Base-by-base conservation (phyloP, 2,329 filamentous ascomycete species). In the Talaromyces rugulosus region DNA sequence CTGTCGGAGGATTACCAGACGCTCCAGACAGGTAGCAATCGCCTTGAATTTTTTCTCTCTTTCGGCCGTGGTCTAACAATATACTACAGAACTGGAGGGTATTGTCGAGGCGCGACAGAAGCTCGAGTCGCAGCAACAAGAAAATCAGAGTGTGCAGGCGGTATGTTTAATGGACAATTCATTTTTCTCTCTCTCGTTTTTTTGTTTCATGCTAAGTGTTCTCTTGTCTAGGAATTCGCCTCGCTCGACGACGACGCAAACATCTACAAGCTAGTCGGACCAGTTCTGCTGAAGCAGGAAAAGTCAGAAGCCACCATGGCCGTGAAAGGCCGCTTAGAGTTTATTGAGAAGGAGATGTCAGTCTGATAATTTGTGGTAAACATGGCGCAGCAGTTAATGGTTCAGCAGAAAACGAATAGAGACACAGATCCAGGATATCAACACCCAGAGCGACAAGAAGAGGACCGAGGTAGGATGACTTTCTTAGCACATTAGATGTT, bases 201-300 rank as follows among this genome's bases (percentile, higher is more conserved):
- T 30, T 12, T 14, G 27, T 42, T 33, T 4, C 18, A 34, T 50
- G 14, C 28, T 53, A 12, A 44, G 23, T 40, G 16, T 23, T 6
- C n/a, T 6, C n/a, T 18, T 5, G 44, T n/a, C 16, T 42, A 95
- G 88, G 94, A 98, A 77, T 98, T 98, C 75, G 83, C 86, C 47
- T 83, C 84, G 59, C 82, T 98, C 63, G 85, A 88, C 69, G 89
- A 93, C 42, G 89, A 89, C 68, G 90, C 96, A 71, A 91, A 87
- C 66, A 96, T 99, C 76, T 99, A 96, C 85, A 99, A 98, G 79
- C 86, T 97, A 50, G 87, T 96, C 54, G 95, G 95, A 0, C 95
- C 95, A 0, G 91, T 98, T 6, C 80, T 99, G 42, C 78, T 99
- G 71, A 97, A 98, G 82, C 95, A 99, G 77, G 95, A 98, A 62